Base-by-base conservation (phyloP, 2,329 filamentous ascomycete genomes). In the Aspergillus sp. region DNA sequence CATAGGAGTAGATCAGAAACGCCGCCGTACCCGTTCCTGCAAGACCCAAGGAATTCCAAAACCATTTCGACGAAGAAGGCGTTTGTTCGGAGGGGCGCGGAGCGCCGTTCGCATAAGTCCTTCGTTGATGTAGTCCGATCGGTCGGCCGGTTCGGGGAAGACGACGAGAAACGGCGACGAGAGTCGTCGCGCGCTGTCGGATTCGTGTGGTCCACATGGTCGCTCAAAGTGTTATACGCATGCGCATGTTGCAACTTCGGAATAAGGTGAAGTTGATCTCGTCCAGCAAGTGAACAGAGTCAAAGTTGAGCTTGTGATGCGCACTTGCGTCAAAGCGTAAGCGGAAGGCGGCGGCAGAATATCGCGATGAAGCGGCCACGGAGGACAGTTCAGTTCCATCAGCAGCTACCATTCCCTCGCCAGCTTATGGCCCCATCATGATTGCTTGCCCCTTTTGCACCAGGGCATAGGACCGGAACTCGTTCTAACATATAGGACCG, bases 331-430 rank as follows among this genome's bases (percentile, higher is more conserved):
- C 62, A 65, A 53, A 55, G 46, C 56, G 48, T 20, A 60, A 54
- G 65, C 68, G 67, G 68, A 61, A 49, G 45, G 40, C 23, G 25
- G 40, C 45, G 70, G 70, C 70, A 73, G 68, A 73, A 73, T 67
- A 60, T 42, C 54, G 59, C 56, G 59, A 58, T 53, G 52, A 53
- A 61, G 52, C 55, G 57, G 58, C 52, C 59, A 58, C 54, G 60
- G 58, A 62, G 60, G 47, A 40, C 38, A 25, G 32, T 17, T 47
- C 29, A n/a, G 11, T 23, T 25, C 16, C 17, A 11, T 23, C 6
- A 20, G 25, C 5, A 45, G 31, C 29, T 29, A 34, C 50, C 41
- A 17, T 25, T n/a, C 20, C 29, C 25, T 31, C 32, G n/a, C 20
- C n/a, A n/a, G 20, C 47, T 52, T n/a, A 45, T 32, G 47, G 32